Conservation (phyloP, 257 asterid species). For the Henckelia pumila region DNA sequence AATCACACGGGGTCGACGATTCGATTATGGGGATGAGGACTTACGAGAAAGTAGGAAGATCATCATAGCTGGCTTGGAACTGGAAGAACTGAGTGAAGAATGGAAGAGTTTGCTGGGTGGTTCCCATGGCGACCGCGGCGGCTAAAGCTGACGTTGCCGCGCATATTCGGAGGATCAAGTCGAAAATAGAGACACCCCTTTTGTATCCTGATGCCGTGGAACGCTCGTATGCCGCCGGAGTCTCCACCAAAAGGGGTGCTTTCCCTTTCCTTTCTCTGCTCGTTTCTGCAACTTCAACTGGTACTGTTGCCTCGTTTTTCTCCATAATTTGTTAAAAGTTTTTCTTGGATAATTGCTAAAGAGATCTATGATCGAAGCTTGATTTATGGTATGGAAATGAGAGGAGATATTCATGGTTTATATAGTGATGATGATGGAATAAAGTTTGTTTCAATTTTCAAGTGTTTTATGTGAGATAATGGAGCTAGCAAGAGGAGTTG, state of each 20-base stretch:
- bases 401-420: background rate
- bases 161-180: constrained; percentile 38
- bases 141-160: constrained; percentile 35
- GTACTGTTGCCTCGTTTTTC: constrained; percentile 40
- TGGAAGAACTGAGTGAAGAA: constrained; percentile 52
- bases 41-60: constrained; percentile 29
- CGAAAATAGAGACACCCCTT: constrained; percentile 5
- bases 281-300: constrained; percentile 37
- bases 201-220: constrained; percentile 26
- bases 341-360: background rate
- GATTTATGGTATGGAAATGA: background rate
- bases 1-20: background rate
- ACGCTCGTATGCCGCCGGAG: background rate
- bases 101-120: constrained; percentile 41
- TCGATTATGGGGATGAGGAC: background rate
- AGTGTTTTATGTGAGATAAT: background rate
- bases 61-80: constrained; percentile 48
- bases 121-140: constrained; percentile 44
- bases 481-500: constrained; percentile 2
- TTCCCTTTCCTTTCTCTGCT: constrained; percentile 55
- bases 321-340: constrained; percentile 26
- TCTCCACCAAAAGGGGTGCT: constrained; percentile 38
- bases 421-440: background rate
- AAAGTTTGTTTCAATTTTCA: background rate
- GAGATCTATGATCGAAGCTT: background rate